These are phyloP conservation scores for Ogataea nakhonphanomensis DNA, from an alignment of 805 yeast species.

Conservation along the genomic window DNA sequence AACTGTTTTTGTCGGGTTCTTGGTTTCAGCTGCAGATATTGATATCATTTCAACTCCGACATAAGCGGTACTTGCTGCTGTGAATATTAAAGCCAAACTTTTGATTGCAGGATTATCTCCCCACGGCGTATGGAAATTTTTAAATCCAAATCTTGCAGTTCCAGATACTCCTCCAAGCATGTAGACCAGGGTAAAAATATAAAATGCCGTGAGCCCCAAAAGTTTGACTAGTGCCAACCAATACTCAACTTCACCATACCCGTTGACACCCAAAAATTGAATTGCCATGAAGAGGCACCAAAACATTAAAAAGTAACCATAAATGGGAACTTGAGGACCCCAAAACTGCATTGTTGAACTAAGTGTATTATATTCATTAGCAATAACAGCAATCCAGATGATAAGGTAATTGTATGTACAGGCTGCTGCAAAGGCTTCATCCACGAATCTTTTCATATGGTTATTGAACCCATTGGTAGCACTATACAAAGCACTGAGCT, in stretches of 20 bases:
- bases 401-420: conserved; percentile 49
- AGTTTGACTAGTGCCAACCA: conserved; percentile 49
- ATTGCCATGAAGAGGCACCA: conserved; percentile 46
- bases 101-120: conserved; percentile 14
- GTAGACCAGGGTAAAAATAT: conserved; percentile 37
- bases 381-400: conserved; percentile 49
- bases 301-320: conserved; percentile 50
- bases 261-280: conserved; percentile 47
- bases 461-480: conserved; percentile 42
- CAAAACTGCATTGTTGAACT: conserved; percentile 47
- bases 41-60: conserved; percentile 33
- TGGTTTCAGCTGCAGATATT: conserved; percentile 58
- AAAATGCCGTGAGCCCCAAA: conserved; percentile 35
- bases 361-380: conserved; percentile 49
- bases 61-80: conserved; percentile 25
- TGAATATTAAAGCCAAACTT: conserved; percentile 26
- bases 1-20: conserved; percentile 54
- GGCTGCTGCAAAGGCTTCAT: conserved; percentile 50
- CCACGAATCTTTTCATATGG: conserved; percentile 45
- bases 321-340: conserved; percentile 50
- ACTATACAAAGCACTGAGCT: conserved; percentile 44
- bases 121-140: conserved; percentile 14
- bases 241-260: conserved; percentile 55
- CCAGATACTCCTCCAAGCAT: conserved; percentile 35
- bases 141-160: conserved; percentile 21